Conservation (phyloP, 2,329 filamentous ascomycete genomes). For the Alternaria panax region DNA sequence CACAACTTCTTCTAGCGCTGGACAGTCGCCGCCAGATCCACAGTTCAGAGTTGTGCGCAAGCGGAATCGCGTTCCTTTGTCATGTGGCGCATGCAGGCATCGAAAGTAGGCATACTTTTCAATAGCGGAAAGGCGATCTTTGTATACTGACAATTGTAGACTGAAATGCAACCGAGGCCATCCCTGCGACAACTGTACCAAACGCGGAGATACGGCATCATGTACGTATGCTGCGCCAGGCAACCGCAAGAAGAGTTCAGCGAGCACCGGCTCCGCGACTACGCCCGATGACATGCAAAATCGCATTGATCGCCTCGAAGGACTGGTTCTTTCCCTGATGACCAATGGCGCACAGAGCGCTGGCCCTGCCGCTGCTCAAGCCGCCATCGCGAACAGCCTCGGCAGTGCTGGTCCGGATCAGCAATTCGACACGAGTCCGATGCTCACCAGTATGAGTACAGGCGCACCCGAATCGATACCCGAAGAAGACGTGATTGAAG, state of each 20-base stretch:
- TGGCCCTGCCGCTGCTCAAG: constrained; percentile 66
- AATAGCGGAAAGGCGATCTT: neutral
- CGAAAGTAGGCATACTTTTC: constrained; percentile 72
- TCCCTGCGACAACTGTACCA: constrained; percentile 94
- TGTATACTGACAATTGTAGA: constrained; percentile 48
- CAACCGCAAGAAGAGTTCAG: constrained; percentile 73
- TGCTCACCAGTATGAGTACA: constrained; percentile 63
- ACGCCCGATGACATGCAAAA: constrained; percentile 97
- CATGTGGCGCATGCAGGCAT: constrained; percentile 88
- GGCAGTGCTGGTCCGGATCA: constrained; percentile 51
- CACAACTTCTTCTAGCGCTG: constrained; percentile 76
- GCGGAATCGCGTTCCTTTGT: constrained; percentile 88
- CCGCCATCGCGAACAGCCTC: constrained; percentile 60
- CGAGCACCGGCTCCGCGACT: constrained; percentile 63
- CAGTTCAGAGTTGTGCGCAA: constrained; percentile 89
- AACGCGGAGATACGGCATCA: constrained; percentile 79
- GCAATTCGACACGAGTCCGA: constrained; percentile 61
- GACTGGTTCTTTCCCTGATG: constrained; percentile 91
- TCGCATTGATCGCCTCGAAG: constrained; percentile 93
- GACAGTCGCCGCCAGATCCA: constrained; percentile 84
- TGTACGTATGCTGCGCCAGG: constrained; percentile 80
- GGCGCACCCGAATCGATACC: constrained; percentile 63
- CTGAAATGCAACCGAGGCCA: constrained; percentile 93
- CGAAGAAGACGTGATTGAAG: constrained; percentile 61
- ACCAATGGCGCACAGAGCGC: constrained; percentile 77